phyloP scores from a whole-genome alignment of 2,329 filamentous ascomycete genomes.

The Passalora sequoiae region DNA sequence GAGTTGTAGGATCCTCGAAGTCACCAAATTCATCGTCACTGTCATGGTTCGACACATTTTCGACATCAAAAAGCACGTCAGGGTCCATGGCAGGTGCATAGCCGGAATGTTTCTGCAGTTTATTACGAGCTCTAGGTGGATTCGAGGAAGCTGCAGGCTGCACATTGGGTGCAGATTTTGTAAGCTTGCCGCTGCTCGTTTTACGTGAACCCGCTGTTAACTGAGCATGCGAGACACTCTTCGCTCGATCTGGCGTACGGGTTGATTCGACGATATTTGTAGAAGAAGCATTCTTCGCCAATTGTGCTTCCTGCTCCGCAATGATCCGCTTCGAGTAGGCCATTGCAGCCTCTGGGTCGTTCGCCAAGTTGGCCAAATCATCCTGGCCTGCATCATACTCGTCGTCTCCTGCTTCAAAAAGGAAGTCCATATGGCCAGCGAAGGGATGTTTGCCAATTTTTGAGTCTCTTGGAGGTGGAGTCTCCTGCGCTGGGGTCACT shows the following conservation, averaged over 20 bases:
- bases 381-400: slow-evolving; percentile 34
- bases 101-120: slow-evolving; percentile 25
- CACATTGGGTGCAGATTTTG: neutral
- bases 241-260: neutral
- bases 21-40: slow-evolving; percentile 34
- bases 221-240: neutral
- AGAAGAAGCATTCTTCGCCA: slow-evolving; percentile 6
- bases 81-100: slow-evolving; percentile 22
- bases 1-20: slow-evolving; percentile 25
- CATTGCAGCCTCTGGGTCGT: slow-evolving; percentile 33
- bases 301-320: slow-evolving; percentile 22
- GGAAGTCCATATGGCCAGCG: slow-evolving; percentile 32
- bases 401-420: slow-evolving; percentile 31
- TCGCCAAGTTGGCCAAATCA: slow-evolving; percentile 31
- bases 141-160: slow-evolving; percentile 1
- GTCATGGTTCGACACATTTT: slow-evolving; percentile 26
- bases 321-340: slow-evolving; percentile 33
- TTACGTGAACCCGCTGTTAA: neutral
- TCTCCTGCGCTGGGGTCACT: slow-evolving; percentile 4
- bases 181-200: neutral
- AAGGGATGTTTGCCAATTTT: slow-evolving; percentile 30
- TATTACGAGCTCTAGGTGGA: slow-evolving; percentile 20
- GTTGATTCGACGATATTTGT: neutral
- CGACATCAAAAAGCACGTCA: slow-evolving; percentile 34
- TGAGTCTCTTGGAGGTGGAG: slow-evolving; percentile 6